Percentiles rank a stretch among this genome's conserved stretches.
These are phyloP conservation scores for Balakata baccata DNA, from an alignment of 345 rosid genomes.

Conservation along the genomic window DNA sequence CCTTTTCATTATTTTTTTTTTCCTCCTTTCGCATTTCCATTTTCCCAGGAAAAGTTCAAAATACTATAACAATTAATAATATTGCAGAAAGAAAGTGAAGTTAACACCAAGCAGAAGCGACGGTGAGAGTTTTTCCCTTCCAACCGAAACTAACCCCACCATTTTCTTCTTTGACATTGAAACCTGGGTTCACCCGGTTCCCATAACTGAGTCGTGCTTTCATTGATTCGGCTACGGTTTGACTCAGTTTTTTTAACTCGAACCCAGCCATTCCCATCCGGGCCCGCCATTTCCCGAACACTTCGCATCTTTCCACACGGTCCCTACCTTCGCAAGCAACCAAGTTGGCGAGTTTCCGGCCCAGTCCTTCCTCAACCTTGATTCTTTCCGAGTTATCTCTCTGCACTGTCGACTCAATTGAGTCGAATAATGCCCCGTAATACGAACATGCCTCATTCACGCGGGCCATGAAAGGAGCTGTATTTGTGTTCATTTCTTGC, in stretches of 20 bases:
- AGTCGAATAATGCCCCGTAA: conserved; percentile 76
- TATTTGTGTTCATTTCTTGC: conserved; percentile 66
- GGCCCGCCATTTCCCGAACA: conserved; percentile 94
- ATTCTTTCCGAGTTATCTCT: conserved; percentile 42
- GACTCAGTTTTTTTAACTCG: conserved; percentile 51
- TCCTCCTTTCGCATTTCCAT: conserved; percentile 27
- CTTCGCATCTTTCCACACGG: conserved; percentile 88
- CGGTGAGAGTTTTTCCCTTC: conserved; percentile 82
- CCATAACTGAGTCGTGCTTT: conserved; percentile 43
- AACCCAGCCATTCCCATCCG: conserved; percentile 96
- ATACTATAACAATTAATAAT: conserved; percentile 33
- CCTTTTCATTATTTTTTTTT: conserved; percentile 31
- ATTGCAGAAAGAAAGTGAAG: conserved; percentile 26
- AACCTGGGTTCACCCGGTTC: conserved; percentile 56
- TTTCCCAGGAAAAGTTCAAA: conserved; percentile 40
- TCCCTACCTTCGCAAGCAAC: conserved; percentile 85
- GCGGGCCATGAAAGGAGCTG: conserved; percentile 64
- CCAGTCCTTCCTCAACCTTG: conserved; percentile 62
- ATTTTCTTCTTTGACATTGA: conserved; percentile 69
- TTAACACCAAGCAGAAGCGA: conserved; percentile 97
- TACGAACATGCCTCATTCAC: conserved; percentile 50
- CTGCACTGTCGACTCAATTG: conserved; percentile 56
- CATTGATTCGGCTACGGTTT: conserved; percentile 54
- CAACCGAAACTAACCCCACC: conserved; percentile 89
- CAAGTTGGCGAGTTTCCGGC: conserved; percentile 65